Base-by-base conservation (phyloP, 768 basidiomycete genomes). In the Lactifluus volemus region DNA sequence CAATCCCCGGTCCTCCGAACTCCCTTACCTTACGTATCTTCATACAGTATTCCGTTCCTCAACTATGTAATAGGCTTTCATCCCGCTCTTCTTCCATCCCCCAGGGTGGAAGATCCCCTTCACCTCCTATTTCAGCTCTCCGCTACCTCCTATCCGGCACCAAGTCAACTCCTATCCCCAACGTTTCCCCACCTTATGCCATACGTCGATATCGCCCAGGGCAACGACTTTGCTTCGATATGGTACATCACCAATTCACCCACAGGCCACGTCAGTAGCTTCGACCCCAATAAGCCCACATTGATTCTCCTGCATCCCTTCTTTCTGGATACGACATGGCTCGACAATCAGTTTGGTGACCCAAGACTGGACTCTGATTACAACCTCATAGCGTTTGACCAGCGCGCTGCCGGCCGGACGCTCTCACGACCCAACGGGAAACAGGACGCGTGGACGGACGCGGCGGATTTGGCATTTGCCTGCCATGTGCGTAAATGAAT, bases 211-310 rank as follows among this genome's bases (percentile, higher is more conserved):
- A 58, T 67, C 19, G 51, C 61, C 15, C 60, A 55, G 45, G 63
- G 53, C 9, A 52, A 21, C 19, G 67, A 67, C 63, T 66, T 65
- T 29, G 64, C 69, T 50, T 67, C 68, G 5, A 44, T 70, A 34
- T 70, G 64, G 67, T 70, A 70, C 60, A 70, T 63, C 25, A 70
- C 70, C 21, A 70, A 70, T 51, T 64, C 70, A 4, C 67, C 65
- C 15, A 61, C 61, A 1, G 67, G 68, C 25, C 54, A 62, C 42
- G 68, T 68, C 38, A 61, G 67, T 44, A 61, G 60, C 49, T 67
- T 70, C 55, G 64, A 69, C 58, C 55, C 61, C 3, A 38, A 49
- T 29, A 70, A 69, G 53, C 70, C 70, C 2, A 70, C 70, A 30
- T 55, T 70, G 44, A 60, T 70, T 36, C 51, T 70, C 9, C 49